A percentile compares a stretch with the other conserved stretches of the same genome.
Conservation (phyloP, 2,329 filamentous ascomycete species). For the Fusarium nygamai region DNA sequence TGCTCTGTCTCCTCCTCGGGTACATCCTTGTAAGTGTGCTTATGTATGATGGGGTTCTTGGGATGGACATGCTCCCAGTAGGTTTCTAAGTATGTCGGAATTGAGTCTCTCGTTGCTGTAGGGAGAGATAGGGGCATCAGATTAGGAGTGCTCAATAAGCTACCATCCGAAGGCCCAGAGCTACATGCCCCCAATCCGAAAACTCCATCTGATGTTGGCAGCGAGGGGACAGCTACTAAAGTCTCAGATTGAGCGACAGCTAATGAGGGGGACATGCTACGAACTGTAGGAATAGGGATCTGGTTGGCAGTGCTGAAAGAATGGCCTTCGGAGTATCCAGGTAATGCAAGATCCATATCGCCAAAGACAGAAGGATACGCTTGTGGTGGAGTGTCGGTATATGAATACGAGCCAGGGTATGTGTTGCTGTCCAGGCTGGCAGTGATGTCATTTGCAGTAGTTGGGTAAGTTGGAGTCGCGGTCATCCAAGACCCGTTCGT, state of each 20-base stretch:
- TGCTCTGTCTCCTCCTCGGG: slow-evolving; percentile 46
- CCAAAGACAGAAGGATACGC: slow-evolving; percentile 50
- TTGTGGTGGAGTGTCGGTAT: slow-evolving; percentile 45
- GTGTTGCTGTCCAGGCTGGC: slow-evolving; percentile 33
- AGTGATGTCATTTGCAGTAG: slow-evolving; percentile 24
- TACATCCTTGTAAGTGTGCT: slow-evolving; percentile 54
- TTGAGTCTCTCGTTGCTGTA: slow-evolving; percentile 52
- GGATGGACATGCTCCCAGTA: slow-evolving; percentile 64
- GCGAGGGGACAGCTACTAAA: slow-evolving; percentile 57
- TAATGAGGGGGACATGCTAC: slow-evolving; percentile 60
- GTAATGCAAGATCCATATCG: slow-evolving; percentile 45
- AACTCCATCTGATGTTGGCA: slow-evolving; percentile 49
- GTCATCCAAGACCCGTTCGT: slow-evolving; percentile 48
- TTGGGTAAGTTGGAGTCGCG: slow-evolving; percentile 43
- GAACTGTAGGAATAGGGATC: slow-evolving; percentile 55
- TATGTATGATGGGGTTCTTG: slow-evolving; percentile 62
- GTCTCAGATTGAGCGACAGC: slow-evolving; percentile 60
- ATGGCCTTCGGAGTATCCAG: slow-evolving; percentile 50
- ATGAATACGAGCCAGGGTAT: slow-evolving; percentile 43
- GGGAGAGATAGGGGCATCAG: slow-evolving; percentile 49
- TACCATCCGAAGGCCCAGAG: slow-evolving; percentile 55
- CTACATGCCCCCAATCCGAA: slow-evolving; percentile 50
- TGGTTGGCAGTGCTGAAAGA: slow-evolving; percentile 51
- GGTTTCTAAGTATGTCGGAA: slow-evolving; percentile 61
- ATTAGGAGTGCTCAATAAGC: slow-evolving; percentile 44